Evolutionary conservation across 1,284 basidiomycete genomes (phyloP), one percentile per base, ranked within the genome.

Genomic region (Cutaneotrichosporon cavernicola): DNA sequence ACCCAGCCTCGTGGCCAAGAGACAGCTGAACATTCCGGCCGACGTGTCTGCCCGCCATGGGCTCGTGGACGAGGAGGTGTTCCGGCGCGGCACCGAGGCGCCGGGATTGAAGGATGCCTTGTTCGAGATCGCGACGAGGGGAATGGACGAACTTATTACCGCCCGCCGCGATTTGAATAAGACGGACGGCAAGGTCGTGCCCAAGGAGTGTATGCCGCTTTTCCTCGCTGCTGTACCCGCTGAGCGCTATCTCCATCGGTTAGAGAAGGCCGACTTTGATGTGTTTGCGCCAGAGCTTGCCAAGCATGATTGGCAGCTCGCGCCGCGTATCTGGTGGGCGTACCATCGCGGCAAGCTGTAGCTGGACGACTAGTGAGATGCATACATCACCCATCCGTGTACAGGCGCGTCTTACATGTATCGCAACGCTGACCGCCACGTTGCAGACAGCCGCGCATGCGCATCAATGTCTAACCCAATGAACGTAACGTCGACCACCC

Each of bases 141-240:
- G 92, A 47, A 93, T 96, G 81, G 92, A 96, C 81, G 90, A 97
- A 79, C 79, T 97, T 68, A 84, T 89, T 70, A 93, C 92, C 3
- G 91, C 92, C 2, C 85, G 91, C 51, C 85, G 87, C 61, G 88
- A 90, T 84, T 85, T 95, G 73, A 86, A 86, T 70, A 84, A 86
- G 56, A 84, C 83, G 65, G 85, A 81, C 38, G 86, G 86, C 31
- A 86, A 82, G 71, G 85, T 91, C 14, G 69, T 72, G 55, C 90
- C 90, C 14, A 70, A 66, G 32, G 81, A 80, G 60, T 90, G 86
- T 31, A 86, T 91, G 83, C 89, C 90, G 4, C 83, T 93, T 31
- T 92, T 97, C 79, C 81, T 92, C 36, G 82, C 86, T 64, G 90
- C 87, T 69, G 92, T 92, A 74, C 89, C 92, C 5, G 86, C 90